phyloP scores from a whole-genome alignment of 2,329 filamentous ascomycete genomes.

The Sclerotiophoma versabilis region DNA sequence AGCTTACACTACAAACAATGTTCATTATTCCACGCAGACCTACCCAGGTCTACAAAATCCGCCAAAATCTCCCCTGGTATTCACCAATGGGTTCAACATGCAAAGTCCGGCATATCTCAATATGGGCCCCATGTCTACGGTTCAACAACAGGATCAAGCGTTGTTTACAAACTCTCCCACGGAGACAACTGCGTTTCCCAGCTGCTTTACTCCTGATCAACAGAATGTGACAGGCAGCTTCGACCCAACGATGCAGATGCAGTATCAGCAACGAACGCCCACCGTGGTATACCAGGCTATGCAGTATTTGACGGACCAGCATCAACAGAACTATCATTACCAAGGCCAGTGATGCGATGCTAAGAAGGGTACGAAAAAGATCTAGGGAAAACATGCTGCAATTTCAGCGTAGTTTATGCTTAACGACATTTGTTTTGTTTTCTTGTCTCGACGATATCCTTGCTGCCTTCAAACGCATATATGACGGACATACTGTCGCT shows the following conservation, averaged over 20 bases:
- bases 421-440: constrained; percentile 5
- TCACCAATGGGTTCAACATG: constrained; percentile 40
- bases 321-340: constrained; percentile 39
- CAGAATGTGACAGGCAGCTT: constrained; percentile 39
- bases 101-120: constrained; percentile 37
- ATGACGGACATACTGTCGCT: constrained; percentile 17
- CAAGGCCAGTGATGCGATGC: not conserved
- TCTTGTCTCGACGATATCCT: constrained; percentile 8
- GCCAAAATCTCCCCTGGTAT: constrained; percentile 37
- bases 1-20: constrained; percentile 28
- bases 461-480: constrained; percentile 12
- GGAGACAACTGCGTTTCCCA: constrained; percentile 43
- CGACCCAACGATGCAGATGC: constrained; percentile 37
- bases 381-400: not conserved
- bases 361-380: not conserved
- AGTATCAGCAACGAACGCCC: constrained; percentile 32
- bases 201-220: constrained; percentile 42
- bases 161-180: constrained; percentile 49
- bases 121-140: constrained; percentile 33
- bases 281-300: constrained; percentile 41
- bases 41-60: constrained; percentile 46
- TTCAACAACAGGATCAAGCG: constrained; percentile 39
- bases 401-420: not conserved
- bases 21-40: constrained; percentile 38
- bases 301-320: constrained; percentile 41